phyloP scores from a whole-genome alignment of 1,139 yeast species.

The Sugiyamaella neomexicana region DNA sequence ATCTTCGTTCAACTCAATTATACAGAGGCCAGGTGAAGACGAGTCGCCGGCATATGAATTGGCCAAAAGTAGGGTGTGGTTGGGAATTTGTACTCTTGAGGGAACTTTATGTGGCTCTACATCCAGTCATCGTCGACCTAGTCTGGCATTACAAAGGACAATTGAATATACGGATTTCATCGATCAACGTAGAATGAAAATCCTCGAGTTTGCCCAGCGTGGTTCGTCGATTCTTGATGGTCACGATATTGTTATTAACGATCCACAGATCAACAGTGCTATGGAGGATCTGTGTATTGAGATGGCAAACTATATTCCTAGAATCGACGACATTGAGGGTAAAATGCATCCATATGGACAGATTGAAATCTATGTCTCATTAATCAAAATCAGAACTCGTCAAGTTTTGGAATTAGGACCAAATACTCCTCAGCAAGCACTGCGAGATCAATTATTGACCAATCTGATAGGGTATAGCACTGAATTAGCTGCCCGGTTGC shows the following conservation, averaged over 20 bases:
- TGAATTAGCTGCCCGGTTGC: constrained; percentile 16
- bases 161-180: constrained; percentile 12
- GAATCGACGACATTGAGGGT: constrained; percentile 14
- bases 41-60: not conserved
- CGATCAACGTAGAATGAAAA: constrained; percentile 11
- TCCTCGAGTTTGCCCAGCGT: constrained; percentile 6
- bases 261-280: constrained; percentile 1
- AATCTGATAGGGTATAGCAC: constrained; percentile 5
- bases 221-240: constrained; percentile 7
- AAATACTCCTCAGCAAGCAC: constrained; percentile 1
- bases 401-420: constrained; percentile 13
- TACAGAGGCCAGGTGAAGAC: constrained; percentile 3
- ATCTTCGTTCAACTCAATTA: constrained; percentile 3
- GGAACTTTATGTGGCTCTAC: constrained; percentile 12
- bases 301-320: constrained; percentile 11
- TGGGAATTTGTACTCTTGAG: constrained; percentile 13
- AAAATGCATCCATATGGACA: constrained; percentile 19
- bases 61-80: constrained; percentile 7
- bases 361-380: constrained; percentile 13
- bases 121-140: constrained; percentile 5
- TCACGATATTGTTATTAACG: not conserved
- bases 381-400: constrained; percentile 16
- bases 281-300: constrained; percentile 11
- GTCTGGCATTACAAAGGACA: constrained; percentile 9
- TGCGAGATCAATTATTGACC: constrained; percentile 6